Conservation (phyloP, 176 grass and related monocot genomes). For the Cocos nucifera region DNA sequence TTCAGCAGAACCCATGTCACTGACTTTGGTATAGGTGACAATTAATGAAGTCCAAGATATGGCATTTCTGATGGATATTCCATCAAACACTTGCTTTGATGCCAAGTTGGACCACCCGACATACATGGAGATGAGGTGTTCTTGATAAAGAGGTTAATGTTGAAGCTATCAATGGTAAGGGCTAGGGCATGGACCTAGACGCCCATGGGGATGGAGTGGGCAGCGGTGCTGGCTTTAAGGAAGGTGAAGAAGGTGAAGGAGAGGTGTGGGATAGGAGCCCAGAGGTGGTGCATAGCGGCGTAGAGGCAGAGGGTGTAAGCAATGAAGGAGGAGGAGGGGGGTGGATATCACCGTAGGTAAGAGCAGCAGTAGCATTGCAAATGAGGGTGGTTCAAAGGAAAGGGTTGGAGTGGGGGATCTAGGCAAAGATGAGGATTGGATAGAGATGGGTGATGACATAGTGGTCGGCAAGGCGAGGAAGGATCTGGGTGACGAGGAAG, state of each 20-base stretch:
- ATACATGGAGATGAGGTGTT: slow-evolving; percentile 2
- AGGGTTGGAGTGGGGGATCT: neutral
- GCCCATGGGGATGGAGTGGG: neutral
- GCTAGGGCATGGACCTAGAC: neutral
- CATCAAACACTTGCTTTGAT: neutral
- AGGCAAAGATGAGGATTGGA: neutral
- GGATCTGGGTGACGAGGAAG: neutral
- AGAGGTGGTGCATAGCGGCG: neutral
- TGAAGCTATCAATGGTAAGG: neutral
- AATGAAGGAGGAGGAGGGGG: neutral
- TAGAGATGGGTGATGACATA: neutral
- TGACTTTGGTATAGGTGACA: neutral
- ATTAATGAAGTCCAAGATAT: neutral
- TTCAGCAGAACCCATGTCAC: too few species aligned
- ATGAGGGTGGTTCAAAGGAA: neutral
- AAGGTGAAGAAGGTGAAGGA: slow-evolving; percentile 2
- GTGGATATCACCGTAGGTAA: neutral
- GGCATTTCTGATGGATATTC: neutral
- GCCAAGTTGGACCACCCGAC: neutral
- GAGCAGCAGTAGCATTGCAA: too few species aligned
- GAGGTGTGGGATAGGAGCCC: neutral
- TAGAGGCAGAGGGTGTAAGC: neutral
- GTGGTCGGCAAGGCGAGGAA: neutral
- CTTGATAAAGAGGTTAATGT: neutral
- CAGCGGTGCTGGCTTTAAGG: neutral